A percentile compares a stretch with the other conserved stretches of the same genome.
Evolutionary conservation across 306 rosid species (phyloP).

Genomic region (Gynostemma pentaphyllum): DNA sequence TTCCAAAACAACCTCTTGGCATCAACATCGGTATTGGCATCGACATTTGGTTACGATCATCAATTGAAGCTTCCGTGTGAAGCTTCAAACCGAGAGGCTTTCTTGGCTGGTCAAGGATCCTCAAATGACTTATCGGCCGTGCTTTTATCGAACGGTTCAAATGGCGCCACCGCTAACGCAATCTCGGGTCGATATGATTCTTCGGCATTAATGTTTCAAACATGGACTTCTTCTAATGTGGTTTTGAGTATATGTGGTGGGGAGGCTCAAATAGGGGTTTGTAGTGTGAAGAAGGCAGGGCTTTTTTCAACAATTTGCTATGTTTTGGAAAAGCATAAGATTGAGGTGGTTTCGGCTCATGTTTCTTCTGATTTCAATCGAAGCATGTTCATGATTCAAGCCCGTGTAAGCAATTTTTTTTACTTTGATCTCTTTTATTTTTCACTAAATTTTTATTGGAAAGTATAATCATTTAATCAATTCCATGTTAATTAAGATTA

Average conservation of each 20-base stretch:
- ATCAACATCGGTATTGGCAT: too few species aligned
- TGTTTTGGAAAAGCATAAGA: slow-evolving; percentile 40
- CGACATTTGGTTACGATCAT: not conserved
- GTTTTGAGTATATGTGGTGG: slow-evolving; percentile 39
- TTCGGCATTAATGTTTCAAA: slow-evolving; percentile 22
- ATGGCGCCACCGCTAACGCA: not conserved
- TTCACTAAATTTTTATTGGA: too few species aligned
- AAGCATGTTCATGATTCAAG: slow-evolving; percentile 35
- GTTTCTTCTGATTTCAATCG: slow-evolving; percentile 20
- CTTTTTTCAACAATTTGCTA: slow-evolving; percentile 33
- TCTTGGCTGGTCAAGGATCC: slow-evolving; percentile 26
- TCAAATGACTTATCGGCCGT: not conserved
- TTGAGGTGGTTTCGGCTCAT: slow-evolving; percentile 38
- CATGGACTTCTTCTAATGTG: slow-evolving; percentile 39
- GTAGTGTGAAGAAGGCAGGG: slow-evolving; percentile 28
- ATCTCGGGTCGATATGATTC: not conserved
- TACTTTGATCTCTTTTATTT: not conserved
- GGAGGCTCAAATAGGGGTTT: slow-evolving; percentile 56
- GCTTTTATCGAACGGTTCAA: not conserved
- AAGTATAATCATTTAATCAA: too few species aligned
- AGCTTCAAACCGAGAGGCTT: slow-evolving; percentile 14
- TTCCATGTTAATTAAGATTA: too few species aligned
- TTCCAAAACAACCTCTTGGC: not conserved
- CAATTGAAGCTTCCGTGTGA: not conserved
- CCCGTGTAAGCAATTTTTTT: slow-evolving; percentile 41